Evolutionary conservation across 768 basidiomycete species (phyloP).

Genomic region (Tulasnella sp.): DNA sequence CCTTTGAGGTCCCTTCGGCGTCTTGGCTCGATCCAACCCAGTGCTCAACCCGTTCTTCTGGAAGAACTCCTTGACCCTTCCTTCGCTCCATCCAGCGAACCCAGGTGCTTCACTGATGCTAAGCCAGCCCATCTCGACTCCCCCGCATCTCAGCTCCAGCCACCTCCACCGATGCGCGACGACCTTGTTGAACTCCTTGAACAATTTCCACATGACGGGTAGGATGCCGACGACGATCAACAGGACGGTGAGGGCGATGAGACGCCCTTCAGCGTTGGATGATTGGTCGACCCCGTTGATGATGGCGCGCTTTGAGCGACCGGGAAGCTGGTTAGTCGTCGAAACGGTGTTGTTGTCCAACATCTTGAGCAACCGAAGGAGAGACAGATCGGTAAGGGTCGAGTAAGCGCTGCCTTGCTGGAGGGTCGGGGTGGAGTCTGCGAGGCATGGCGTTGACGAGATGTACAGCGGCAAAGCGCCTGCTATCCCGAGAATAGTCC

Average conservation of each 20-base stretch:
- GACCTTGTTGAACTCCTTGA: slow-evolving; percentile 59
- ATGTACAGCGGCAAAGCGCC: slow-evolving; percentile 71
- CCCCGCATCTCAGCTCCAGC: slow-evolving; percentile 59
- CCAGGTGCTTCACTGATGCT: slow-evolving; percentile 60
- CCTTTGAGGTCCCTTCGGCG: slow-evolving; percentile 34
- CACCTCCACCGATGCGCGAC: slow-evolving; percentile 57
- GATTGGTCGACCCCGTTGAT: slow-evolving; percentile 42
- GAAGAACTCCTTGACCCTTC: slow-evolving; percentile 64
- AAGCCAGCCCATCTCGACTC: slow-evolving; percentile 73
- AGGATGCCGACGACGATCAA: slow-evolving; percentile 58
- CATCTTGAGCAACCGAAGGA: slow-evolving; percentile 67
- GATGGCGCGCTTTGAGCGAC: slow-evolving; percentile 40
- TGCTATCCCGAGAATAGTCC: slow-evolving; percentile 65
- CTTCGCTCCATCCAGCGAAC: slow-evolving; percentile 70
- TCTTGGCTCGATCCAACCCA: slow-evolving; percentile 7
- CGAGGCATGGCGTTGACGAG: slow-evolving; percentile 64
- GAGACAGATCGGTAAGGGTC: slow-evolving; percentile 67
- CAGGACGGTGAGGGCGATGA: slow-evolving; percentile 66
- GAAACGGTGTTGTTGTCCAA: slow-evolving; percentile 41
- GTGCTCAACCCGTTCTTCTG: slow-evolving; percentile 59
- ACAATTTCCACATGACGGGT: slow-evolving; percentile 61
- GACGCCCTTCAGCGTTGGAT: slow-evolving; percentile 52
- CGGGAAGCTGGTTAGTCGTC: slow-evolving; percentile 36
- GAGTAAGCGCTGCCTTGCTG: slow-evolving; percentile 59
- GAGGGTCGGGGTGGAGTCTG: slow-evolving; percentile 46